Evolutionary conservation across 192 early-diverging fungal genomes (phyloP).

Genomic region (Coemansia sp.): DNA sequence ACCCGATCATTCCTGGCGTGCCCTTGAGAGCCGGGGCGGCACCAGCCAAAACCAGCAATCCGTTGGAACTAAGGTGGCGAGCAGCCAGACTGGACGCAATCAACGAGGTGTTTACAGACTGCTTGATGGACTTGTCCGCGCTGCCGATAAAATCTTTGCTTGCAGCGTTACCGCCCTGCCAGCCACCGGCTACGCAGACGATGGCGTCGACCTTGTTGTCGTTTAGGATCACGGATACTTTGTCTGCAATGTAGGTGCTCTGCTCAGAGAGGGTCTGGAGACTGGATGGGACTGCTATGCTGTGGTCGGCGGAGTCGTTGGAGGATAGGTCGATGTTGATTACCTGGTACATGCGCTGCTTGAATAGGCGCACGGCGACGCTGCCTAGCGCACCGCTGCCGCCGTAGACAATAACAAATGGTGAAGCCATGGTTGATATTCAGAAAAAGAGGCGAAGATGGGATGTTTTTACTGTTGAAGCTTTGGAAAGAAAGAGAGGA

Average conservation of each 20-base stretch:
- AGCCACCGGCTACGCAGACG: slow-evolving; percentile 93
- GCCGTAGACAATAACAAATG: slow-evolving; percentile 81
- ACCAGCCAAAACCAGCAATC: slow-evolving; percentile 79
- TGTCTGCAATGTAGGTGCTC: slow-evolving; percentile 57
- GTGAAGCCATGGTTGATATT: slow-evolving; percentile 47
- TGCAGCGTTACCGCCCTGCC: slow-evolving; percentile 86
- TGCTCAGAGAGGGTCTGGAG: slow-evolving; percentile 57
- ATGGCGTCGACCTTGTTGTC: slow-evolving; percentile 71
- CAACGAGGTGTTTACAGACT: slow-evolving; percentile 79
- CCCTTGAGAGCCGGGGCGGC: slow-evolving; percentile 68
- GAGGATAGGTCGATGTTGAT: slow-evolving; percentile 73
- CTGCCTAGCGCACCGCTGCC: slow-evolving; percentile 88
- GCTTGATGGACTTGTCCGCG: slow-evolving; percentile 74
- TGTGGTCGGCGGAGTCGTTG: slow-evolving; percentile 74
- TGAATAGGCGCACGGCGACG: slow-evolving; percentile 69
- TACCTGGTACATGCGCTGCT: slow-evolving; percentile 70
- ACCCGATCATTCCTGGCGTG: slow-evolving; percentile 83
- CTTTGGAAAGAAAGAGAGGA: background rate
- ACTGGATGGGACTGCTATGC: slow-evolving; percentile 58
- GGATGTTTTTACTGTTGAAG: background rate
- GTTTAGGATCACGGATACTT: slow-evolving; percentile 34
- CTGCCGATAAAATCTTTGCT: slow-evolving; percentile 65
- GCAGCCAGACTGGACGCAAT: slow-evolving; percentile 83
- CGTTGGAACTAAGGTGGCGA: slow-evolving; percentile 61
- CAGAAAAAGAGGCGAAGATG: background rate